Evolutionary conservation across 108 stramenopile species (phyloP).

Genomic region (Thalassiosira profunda): DNA sequence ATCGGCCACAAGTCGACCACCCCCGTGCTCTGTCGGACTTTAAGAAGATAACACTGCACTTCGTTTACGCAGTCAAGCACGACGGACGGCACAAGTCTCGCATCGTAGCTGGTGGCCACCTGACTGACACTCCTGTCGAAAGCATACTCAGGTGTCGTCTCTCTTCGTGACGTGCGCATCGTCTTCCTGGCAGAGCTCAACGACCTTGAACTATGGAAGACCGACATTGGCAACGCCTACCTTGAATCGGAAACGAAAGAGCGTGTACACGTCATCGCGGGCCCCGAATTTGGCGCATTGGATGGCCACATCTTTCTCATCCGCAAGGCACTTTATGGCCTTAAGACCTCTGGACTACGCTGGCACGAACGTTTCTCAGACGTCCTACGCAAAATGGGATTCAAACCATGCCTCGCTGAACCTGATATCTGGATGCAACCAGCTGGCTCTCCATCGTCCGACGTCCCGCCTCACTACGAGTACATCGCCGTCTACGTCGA

Average conservation of each 20-base stretch:
- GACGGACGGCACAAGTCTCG: constrained; percentile 36
- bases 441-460: too few species aligned
- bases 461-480: constrained; percentile 8
- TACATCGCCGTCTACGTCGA: constrained; percentile 4
- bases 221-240: constrained; percentile 35
- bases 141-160: constrained; percentile 33
- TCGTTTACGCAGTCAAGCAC: constrained; percentile 44
- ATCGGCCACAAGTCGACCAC: background rate
- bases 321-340: constrained; percentile 24
- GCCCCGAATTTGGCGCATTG: constrained; percentile 28
- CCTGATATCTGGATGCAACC: constrained; percentile 51
- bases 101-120: constrained; percentile 43
- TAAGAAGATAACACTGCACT: constrained; percentile 34
- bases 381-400: constrained; percentile 16
- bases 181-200: constrained; percentile 42
- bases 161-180: constrained; percentile 37
- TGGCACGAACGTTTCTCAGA: constrained; percentile 9
- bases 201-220: constrained; percentile 22
- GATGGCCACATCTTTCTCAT: constrained; percentile 17
- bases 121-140: constrained; percentile 10
- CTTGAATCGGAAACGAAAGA: constrained; percentile 14
- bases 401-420: constrained; percentile 35
- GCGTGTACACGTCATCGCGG: constrained; percentile 18
- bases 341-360: constrained; percentile 1
- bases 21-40: constrained; percentile 18